Evolutionary conservation across 163 green algal species (phyloP).

Genomic region (Botryococcus braunii): DNA sequence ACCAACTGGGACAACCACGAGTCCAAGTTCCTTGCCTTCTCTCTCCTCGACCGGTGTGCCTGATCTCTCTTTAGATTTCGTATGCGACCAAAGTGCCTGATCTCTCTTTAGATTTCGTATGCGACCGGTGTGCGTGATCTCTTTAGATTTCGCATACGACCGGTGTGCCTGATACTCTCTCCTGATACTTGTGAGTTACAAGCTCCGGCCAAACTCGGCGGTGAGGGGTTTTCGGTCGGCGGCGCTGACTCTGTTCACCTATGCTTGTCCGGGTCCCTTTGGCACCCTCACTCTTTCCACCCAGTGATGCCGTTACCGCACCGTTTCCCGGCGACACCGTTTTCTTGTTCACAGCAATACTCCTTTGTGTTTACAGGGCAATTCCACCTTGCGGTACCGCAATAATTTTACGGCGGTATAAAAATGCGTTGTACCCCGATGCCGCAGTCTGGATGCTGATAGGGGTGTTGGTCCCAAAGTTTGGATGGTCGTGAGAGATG

Average conservation of each 20-base stretch:
- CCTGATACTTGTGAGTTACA: not conserved
- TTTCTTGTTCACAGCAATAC: too few species aligned
- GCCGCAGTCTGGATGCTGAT: too few species aligned
- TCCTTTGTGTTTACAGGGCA: too few species aligned
- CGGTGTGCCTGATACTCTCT: not conserved
- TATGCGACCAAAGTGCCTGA: conserved; percentile 30
- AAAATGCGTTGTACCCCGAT: too few species aligned
- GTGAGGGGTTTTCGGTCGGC: not conserved
- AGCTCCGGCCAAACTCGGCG: not conserved
- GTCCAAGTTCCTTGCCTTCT: conserved; percentile 90
- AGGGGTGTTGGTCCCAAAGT: too few species aligned
- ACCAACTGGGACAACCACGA: conserved; percentile 87
- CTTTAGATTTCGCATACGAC: conserved; percentile 13
- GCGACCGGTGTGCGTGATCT: conserved; percentile 30
- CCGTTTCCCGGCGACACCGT: too few species aligned
- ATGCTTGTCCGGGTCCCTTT: not conserved
- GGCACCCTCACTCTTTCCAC: not conserved
- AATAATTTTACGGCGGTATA: too few species aligned
- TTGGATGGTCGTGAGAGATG: too few species aligned
- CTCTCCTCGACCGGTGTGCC: conserved; percentile 62
- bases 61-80: not conserved
- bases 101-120: not conserved
- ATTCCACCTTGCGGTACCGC: too few species aligned
- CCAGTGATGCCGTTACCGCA: not conserved
- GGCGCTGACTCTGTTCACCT: not conserved